Evolutionary conservation across 169 alveolate species (phyloP), one percentile per base, ranked within the genome.

Genomic region (Cryptosporidium baileyi): DNA sequence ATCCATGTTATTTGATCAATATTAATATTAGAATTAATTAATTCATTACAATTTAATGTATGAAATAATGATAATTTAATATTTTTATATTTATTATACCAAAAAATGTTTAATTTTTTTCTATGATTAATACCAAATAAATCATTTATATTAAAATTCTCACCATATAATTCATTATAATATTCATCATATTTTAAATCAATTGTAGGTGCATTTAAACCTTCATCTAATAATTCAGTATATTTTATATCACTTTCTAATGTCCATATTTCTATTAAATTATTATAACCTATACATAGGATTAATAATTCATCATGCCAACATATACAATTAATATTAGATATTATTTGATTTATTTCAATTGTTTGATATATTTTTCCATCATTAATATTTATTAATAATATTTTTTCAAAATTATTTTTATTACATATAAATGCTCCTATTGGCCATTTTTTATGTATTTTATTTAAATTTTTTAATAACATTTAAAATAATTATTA

Each of bases 391-490:
- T 57, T 59, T 36, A 74, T 44, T 4, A 65, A 2, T 15, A 24
- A 5, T 3, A 74, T 26, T 32, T 54, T 34, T 11, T 52, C 44
- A 24, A 57, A 2, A 38, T 38, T 36, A 36, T 51, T 57, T n/a
- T 57, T 32, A 7, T 38, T 34, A 32, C 43, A 41, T 28, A 45
- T 62, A 2, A 74, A 17, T 47, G 61, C 85, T 52, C 40, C 24
- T 36, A 74, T 13, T 52, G 85, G 85, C 85, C 85, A 74, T 40
- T 51, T 74, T n/a, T 28, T 1, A 36, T 74, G 85, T 26, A 57
- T 43, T n/a, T n/a, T n/a, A n/a, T n/a, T n/a, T n/a, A n/a, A n/a
- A n/a, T n/a, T n/a, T n/a, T n/a, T n/a, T n/a, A n/a, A n/a, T n/a
- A n/a, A n/a, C n/a, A n/a, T n/a, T n/a, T n/a, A n/a, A n/a, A n/a